Evolutionary conservation across 169 alveolate species (phyloP).

Genomic region (Eimeria maxima): DNA sequence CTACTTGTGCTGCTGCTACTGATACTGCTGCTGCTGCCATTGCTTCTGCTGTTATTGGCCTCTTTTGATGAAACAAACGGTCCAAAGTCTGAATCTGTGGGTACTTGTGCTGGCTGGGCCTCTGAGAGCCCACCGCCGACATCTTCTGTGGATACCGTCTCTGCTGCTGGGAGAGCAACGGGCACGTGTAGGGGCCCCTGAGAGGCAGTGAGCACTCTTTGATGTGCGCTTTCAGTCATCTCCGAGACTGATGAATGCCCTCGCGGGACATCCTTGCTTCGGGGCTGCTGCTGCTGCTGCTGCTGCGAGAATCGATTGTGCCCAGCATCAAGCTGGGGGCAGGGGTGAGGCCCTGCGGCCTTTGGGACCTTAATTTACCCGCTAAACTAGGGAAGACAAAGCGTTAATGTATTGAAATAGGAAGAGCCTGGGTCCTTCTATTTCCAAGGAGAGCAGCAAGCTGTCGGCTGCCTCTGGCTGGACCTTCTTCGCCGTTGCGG

Average conservation of each 20-base stretch:
- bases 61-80: neutral
- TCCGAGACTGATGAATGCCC: neutral
- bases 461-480: slow-evolving; percentile 44
- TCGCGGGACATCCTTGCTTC: neutral
- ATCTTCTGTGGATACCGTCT: neutral
- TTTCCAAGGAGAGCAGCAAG: slow-evolving; percentile 20
- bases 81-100: neutral
- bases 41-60: neutral
- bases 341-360: neutral
- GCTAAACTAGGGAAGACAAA: neutral
- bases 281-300: neutral
- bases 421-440: neutral
- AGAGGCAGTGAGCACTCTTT: neutral
- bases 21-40: neutral
- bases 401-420: neutral
- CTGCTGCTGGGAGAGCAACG: neutral
- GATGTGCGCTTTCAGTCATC: neutral
- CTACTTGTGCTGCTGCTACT: neutral
- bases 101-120: neutral
- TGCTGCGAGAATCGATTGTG: slow-evolving; percentile 1
- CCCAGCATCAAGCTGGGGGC: neutral
- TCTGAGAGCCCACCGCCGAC: neutral
- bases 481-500: slow-evolving; percentile 11
- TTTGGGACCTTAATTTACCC: neutral
- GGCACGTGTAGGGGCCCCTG: neutral